Evolutionary conservation across 768 basidiomycete genomes (phyloP).

Genomic region (Lactarius trivialis): DNA sequence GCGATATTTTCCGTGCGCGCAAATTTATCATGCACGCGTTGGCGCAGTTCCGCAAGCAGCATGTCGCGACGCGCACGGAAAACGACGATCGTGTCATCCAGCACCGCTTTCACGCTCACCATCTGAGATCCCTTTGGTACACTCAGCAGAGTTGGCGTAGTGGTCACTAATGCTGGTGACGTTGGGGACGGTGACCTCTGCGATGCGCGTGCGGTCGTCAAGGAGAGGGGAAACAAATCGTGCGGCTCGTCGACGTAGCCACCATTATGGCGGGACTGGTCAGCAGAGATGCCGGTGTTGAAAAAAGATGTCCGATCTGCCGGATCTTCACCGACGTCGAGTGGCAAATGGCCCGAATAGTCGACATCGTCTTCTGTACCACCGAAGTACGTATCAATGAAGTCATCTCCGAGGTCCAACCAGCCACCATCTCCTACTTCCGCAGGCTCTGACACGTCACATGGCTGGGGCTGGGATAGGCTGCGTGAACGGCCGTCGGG

Average conservation of each 20-base stretch:
- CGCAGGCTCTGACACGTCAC: slow-evolving; percentile 22
- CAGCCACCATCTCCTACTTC: slow-evolving; percentile 25
- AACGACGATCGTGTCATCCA: slow-evolving; percentile 55
- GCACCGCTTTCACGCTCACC: slow-evolving; percentile 58
- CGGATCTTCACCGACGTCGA: not conserved
- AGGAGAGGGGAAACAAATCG: not conserved
- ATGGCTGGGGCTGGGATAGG: slow-evolving; percentile 19
- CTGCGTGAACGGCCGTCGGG: slow-evolving; percentile 11
- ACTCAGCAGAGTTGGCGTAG: slow-evolving; percentile 1
- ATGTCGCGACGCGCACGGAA: slow-evolving; percentile 47
- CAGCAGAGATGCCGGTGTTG: not conserved
- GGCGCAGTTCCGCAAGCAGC: slow-evolving; percentile 47
- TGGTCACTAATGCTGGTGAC: slow-evolving; percentile 6
- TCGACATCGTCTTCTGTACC: slow-evolving; percentile 26
- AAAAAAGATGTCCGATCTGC: not conserved
- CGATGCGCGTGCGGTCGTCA: not conserved
- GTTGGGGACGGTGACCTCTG: slow-evolving; percentile 13
- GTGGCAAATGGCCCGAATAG: not conserved
- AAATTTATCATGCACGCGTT: slow-evolving; percentile 59
- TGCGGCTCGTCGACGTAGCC: not conserved
- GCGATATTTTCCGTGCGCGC: slow-evolving; percentile 51
- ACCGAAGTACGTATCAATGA: slow-evolving; percentile 38
- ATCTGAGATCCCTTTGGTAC: slow-evolving; percentile 19
- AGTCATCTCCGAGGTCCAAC: slow-evolving; percentile 29
- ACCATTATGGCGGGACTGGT: not conserved